Base-by-base conservation (phyloP, 2,329 filamentous ascomycete species). In the Venturia carpophila region DNA sequence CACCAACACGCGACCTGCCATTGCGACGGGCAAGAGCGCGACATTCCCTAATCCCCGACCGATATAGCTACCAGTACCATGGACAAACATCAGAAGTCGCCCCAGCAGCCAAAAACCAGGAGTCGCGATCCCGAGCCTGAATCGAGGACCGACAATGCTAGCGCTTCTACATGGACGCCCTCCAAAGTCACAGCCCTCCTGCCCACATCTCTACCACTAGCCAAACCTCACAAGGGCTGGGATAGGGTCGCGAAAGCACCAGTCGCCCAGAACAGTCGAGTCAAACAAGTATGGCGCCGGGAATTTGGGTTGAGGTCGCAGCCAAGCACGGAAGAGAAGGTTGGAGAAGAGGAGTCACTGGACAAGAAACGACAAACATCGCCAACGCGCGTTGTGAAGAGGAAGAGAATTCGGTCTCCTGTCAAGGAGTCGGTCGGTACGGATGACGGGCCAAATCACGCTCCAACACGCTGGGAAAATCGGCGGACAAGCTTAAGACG, bases 261-360 rank as follows among this genome's bases (percentile, higher is more conserved):
- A 15, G 73, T 75, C 64, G 68, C 69, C 24, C 68, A 71, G 19
- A 71, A 73, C 39, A 73, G 73, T 13, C 74, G 73, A 64, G 73
- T 76, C 24, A 77, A 77, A 67, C 80, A 79, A 68, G 76, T 82
- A 42, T 82, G 79, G 79, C 79, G 79, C 63, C 73, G 79, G 66
- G 52, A 58, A 6, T 73, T 75, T 67, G 71, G 70, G 42, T 69
- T 73, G 15, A 71, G 73, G 39, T 73, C 73, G 58, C 70, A 70
- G 66, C 64, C 67, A 62, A 55, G 13, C 24, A 49, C n/a, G 0
- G 39, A 39, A 42, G 37, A 64, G 27, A 60, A 37, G 39, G 30
- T 21, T 5, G 34, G n/a, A 67, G 52, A 67, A 69, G 45, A 68
- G 56, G 30, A 66, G 7, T 19, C 62, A 17, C 60, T 68, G 1